phyloP scores from a whole-genome alignment of 1,284 basidiomycete genomes.

The Ustilago loliicola region DNA sequence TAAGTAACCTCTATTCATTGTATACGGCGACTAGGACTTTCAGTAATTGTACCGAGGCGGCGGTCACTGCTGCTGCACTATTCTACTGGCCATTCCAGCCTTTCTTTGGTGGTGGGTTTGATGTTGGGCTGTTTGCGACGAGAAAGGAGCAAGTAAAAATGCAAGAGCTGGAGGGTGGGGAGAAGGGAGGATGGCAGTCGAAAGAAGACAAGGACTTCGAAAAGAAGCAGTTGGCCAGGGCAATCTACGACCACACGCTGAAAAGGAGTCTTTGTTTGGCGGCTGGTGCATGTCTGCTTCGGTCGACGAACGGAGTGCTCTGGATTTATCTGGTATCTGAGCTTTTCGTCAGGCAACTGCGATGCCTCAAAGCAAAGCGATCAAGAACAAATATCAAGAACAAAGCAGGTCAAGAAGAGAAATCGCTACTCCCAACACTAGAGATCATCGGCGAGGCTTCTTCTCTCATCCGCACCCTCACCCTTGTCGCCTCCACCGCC shows the following conservation, averaged over 20 bases:
- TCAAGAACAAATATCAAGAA: neutral
- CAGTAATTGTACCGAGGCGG: conserved; percentile 92
- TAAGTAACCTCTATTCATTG: conserved; percentile 87
- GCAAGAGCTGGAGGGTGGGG: conserved; percentile 7
- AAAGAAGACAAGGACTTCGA: conserved; percentile 24
- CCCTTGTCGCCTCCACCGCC: conserved; percentile 66
- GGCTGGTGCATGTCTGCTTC: conserved; percentile 81
- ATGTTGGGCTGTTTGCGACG: conserved; percentile 14
- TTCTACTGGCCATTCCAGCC: conserved; percentile 77
- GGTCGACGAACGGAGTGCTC: conserved; percentile 87
- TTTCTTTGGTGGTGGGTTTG: conserved; percentile 21
- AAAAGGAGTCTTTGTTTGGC: conserved; percentile 71
- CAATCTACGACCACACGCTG: conserved; percentile 23
- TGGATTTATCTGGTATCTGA: conserved; percentile 76
- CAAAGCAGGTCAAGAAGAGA: neutral
- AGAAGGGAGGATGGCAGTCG: neutral
- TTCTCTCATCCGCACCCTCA: conserved; percentile 9
- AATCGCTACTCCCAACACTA: conserved; percentile 24
- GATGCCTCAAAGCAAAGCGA: neutral
- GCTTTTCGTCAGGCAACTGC: conserved; percentile 24
- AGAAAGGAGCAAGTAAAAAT: conserved; percentile 10
- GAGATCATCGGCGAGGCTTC: conserved; percentile 28
- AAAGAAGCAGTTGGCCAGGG: conserved; percentile 11
- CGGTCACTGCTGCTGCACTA: conserved; percentile 84
- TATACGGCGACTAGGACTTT: conserved; percentile 87